Evolutionary conservation across 139 green algal genomes (phyloP).

Genomic region (Asterochloris sp.): DNA sequence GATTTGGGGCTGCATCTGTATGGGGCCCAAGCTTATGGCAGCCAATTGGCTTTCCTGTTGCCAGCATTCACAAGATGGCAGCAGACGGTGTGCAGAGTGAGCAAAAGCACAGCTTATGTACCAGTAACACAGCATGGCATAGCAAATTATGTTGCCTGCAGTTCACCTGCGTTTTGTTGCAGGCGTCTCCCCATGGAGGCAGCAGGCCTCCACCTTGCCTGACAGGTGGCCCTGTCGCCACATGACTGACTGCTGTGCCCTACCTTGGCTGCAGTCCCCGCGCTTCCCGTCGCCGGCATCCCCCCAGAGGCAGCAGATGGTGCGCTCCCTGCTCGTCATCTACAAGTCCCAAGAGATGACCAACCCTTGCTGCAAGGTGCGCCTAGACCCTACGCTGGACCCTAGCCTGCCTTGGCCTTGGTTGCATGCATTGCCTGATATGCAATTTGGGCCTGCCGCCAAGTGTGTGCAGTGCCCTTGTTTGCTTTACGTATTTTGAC

Average conservation of each 20-base stretch:
- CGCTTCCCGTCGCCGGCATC: background rate
- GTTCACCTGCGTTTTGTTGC: background rate
- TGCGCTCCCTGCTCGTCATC: constrained; percentile 21
- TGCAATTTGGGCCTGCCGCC: too few relatives aligned
- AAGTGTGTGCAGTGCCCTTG: too few relatives aligned
- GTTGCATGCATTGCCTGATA: too few relatives aligned
- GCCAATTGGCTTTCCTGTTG: background rate
- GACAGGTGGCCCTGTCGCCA: background rate
- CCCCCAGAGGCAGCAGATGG: constrained; percentile 4
- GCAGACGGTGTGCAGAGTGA: background rate
- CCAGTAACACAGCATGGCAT: background rate
- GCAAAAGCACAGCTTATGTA: too few relatives aligned
- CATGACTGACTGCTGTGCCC: background rate
- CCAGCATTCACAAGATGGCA: background rate
- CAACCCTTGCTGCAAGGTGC: constrained; percentile 22
- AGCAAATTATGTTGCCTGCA: background rate
- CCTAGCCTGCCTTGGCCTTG: too few relatives aligned
- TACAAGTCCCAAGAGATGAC: constrained; percentile 21
- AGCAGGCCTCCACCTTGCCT: background rate
- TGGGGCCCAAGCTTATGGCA: background rate
- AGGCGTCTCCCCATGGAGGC: background rate
- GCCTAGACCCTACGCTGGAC: constrained; percentile 5
- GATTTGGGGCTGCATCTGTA: background rate
- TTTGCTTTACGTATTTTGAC: too few relatives aligned
- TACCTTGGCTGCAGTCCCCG: background rate